Base-by-base conservation (phyloP, 2,329 filamentous ascomycete species). In the Cryphonectria naterciae region DNA sequence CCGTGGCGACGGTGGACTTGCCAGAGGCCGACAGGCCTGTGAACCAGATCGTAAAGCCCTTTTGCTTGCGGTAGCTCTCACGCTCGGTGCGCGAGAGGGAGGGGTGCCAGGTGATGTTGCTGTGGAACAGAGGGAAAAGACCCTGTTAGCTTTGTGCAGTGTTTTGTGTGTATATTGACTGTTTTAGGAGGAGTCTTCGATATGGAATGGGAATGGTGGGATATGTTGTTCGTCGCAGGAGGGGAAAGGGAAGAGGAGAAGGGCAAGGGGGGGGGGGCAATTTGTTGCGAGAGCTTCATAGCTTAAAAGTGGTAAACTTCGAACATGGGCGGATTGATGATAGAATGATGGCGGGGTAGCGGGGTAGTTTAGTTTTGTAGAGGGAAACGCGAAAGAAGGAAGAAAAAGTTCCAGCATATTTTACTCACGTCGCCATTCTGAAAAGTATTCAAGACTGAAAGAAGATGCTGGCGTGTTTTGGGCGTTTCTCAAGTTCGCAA, bases 1-100 rank as follows among this genome's bases (percentile, higher is more conserved):
- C 96, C 2, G 94, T 97, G 69, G 96, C 96, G 74, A 99, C 93
- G 71, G 96, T 99, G 67, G 95, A 98, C 85, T 99, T 99, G 79
- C 96, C 96, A 0, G 94, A 97, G 67, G 95, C 96, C 52, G 93
- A 97, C 74, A 99, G 93, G 68, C 96, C 96, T 0, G 96, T 99
- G 80, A 99, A 93, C 96, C 96, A 99, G 84, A 99, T 91, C 70
- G 96, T 99, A 81, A 97, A 92, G 80, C 96, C 96, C 76, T 89
- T 89, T 83, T 99, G 96, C 81, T 91, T 89, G 83, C 94, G 93
- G 76, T 89, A 84, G 75, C 86, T 80, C 82, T 89, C 91, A 82
- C 93, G 92, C 87, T 96, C 93, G 73, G 85, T 82, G 82, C 93
- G 92, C 69, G 92, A 92, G 79, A 96, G 91, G 73, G 92, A 93